phyloP scores from a whole-genome alignment of 805 yeast genomes.

The Zygosaccharomyces lentus region DNA sequence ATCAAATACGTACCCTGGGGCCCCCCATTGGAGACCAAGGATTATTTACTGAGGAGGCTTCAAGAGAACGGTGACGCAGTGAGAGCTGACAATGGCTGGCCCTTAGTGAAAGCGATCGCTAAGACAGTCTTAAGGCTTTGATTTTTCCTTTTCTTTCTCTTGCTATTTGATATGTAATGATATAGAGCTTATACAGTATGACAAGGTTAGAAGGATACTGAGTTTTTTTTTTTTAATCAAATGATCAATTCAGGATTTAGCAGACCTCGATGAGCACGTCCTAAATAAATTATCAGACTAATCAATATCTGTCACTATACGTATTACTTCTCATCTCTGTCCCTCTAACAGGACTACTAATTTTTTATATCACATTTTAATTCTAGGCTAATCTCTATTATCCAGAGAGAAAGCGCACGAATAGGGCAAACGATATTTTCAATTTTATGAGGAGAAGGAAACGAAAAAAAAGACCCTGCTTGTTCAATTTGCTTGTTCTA shows the following conservation, averaged over 20 bases:
- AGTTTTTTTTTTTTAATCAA: background rate
- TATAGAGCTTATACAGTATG: background rate
- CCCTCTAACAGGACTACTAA: too few relatives aligned
- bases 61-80: slow-evolving; percentile 97
- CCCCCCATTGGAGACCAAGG: slow-evolving; percentile 90
- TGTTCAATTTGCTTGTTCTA: too few relatives aligned
- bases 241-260: background rate
- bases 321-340: too few relatives aligned
- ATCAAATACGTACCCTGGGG: slow-evolving; percentile 98
- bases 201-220: background rate
- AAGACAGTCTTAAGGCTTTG: slow-evolving; percentile 28
- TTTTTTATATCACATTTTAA: too few relatives aligned
- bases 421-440: too few relatives aligned
- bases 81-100: slow-evolving; percentile 76
- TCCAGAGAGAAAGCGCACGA: background rate
- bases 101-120: slow-evolving; percentile 54
- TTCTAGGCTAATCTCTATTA: too few relatives aligned
- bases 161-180: background rate
- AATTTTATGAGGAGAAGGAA: background rate
- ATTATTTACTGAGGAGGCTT: slow-evolving; percentile 78
- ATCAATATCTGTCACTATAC: too few relatives aligned
- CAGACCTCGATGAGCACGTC: background rate
- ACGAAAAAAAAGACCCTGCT: too few relatives aligned
- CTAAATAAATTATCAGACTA: too few relatives aligned
- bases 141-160: background rate